Conservation (phyloP, 306 rosid species). For the Fagus crenata region DNA sequence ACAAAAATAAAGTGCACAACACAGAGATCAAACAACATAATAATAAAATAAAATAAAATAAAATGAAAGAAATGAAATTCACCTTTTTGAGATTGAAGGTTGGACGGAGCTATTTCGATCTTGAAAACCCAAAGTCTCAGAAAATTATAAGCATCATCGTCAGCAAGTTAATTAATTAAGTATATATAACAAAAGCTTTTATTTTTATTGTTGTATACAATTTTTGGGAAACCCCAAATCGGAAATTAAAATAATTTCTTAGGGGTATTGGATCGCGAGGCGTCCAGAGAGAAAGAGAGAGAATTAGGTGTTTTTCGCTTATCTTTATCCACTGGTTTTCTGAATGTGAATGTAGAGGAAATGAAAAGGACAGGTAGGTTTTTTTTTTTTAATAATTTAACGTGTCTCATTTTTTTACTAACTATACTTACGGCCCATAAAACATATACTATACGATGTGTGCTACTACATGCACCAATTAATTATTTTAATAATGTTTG, state of each 20-base stretch:
- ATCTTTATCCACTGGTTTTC: not conserved
- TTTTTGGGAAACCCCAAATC: not conserved
- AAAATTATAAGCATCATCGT: not conserved
- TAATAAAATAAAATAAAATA: not conserved
- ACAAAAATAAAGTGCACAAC: not conserved
- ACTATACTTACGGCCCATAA: too few species aligned
- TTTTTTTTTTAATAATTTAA: not conserved
- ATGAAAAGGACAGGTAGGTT: not conserved
- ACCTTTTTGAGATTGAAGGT: slow-evolving; percentile 7
- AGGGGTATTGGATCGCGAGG: not conserved
- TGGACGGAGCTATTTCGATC: slow-evolving; percentile 6
- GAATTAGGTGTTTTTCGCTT: not conserved
- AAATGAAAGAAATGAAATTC: not conserved
- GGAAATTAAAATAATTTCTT: not conserved
- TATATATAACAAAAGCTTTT: not conserved
- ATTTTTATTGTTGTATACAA: not conserved
- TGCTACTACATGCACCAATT: too few species aligned
- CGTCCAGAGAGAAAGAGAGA: not conserved
- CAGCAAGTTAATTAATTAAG: not conserved
- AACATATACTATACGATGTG: too few species aligned
- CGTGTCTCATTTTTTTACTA: not conserved
- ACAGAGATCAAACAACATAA: not conserved
- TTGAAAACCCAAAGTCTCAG: slow-evolving; percentile 11
- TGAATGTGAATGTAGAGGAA: not conserved
- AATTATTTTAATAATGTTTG: too few species aligned